phyloP scores from a whole-genome alignment of 345 rosid species.

The Clausena lansium region DNA sequence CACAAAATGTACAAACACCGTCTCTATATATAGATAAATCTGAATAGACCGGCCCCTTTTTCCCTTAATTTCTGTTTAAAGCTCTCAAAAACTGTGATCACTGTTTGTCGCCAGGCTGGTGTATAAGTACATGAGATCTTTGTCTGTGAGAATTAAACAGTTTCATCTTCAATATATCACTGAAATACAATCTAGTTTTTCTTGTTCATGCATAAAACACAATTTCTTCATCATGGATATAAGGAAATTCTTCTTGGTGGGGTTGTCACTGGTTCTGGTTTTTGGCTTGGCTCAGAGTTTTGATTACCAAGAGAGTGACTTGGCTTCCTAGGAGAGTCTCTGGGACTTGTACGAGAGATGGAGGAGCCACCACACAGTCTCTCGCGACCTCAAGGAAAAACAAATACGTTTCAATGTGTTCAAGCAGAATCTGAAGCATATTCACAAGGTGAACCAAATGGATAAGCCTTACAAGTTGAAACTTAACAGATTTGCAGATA shows the following conservation, averaged over 20 bases:
- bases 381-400: conserved; percentile 33
- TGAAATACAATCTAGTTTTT: neutral
- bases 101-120: neutral
- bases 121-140: neutral
- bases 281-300: conserved; percentile 26
- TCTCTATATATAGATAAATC: neutral
- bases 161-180: neutral
- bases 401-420: conserved; percentile 43
- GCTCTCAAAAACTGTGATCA: neutral
- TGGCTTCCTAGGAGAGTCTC: conserved; percentile 36
- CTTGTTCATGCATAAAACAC: neutral
- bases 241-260: conserved; percentile 12
- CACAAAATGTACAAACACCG: conserved; percentile 2
- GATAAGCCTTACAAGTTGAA: conserved; percentile 41
- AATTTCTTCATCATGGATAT: neutral
- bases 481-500: conserved; percentile 34
- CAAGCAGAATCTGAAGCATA: conserved; percentile 34
- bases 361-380: conserved; percentile 46
- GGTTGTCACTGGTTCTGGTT: conserved; percentile 27
- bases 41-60: conserved; percentile 2
- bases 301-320: conserved; percentile 36
- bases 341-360: conserved; percentile 48
- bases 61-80: conserved; percentile 21
- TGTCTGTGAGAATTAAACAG: neutral
- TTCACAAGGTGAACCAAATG: conserved; percentile 43